Percentiles rank a stretch among this genome's conserved stretches.
Conservation (phyloP, 1,284 basidiomycete genomes). For the Trichosporon ovoides region DNA sequence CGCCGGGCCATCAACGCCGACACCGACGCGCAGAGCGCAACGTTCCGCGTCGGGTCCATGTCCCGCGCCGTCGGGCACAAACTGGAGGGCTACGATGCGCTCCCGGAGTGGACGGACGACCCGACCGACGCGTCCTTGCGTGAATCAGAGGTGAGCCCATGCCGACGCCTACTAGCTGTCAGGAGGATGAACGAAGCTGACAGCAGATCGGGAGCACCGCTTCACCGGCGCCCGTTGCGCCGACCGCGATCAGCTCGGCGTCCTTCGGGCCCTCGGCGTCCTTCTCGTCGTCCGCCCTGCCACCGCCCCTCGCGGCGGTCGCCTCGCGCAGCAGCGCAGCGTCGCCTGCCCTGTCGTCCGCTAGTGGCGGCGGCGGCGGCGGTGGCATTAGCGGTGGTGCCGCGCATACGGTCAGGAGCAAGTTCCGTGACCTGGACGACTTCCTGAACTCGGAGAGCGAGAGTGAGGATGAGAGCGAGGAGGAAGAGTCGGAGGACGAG, state of each 20-base stretch:
- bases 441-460: conserved; percentile 45
- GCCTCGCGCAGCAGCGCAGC: conserved; percentile 7
- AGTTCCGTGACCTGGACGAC: conserved; percentile 47
- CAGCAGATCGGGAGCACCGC: not conserved
- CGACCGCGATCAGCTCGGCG: not conserved
- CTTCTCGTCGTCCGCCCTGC: not conserved
- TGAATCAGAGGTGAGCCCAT: conserved; percentile 42
- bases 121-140: conserved; percentile 50
- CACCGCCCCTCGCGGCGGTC: not conserved
- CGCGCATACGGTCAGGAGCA: conserved; percentile 18
- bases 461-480: conserved; percentile 32
- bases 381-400: too few relatives aligned
- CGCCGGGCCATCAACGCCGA: conserved; percentile 49
- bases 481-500: conserved; percentile 41
- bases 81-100: conserved; percentile 35
- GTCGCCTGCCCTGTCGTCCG: conserved; percentile 11
- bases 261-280: not conserved
- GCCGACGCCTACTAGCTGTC: too few relatives aligned
- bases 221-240: not conserved
- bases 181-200: too few relatives aligned
- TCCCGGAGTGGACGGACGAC: conserved; percentile 50
- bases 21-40: conserved; percentile 15
- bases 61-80: conserved; percentile 35
- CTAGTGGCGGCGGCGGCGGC: conserved; percentile 7
- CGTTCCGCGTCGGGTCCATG: conserved; percentile 36